These are phyloP conservation scores for Globisporangium parvum DNA, from an alignment of 352 stramenopile species.

Conservation along the genomic window DNA sequence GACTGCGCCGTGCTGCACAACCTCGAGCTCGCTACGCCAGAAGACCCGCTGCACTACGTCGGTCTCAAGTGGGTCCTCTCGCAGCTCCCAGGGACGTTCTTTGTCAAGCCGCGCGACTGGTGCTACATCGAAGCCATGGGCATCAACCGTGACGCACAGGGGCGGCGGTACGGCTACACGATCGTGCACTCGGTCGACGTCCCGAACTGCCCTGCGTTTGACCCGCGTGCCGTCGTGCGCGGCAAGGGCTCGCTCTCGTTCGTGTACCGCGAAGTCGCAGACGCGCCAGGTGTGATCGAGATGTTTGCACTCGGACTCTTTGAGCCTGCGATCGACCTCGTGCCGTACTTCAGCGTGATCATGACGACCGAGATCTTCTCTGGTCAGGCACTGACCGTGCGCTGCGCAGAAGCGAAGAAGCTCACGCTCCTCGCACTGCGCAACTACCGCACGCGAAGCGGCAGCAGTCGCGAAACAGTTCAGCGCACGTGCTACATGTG, in stretches of 20 bases:
- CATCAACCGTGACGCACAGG: constrained; percentile 25
- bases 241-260: constrained; percentile 23
- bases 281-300: constrained; percentile 27
- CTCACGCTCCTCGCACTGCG: constrained; percentile 32
- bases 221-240: constrained; percentile 21
- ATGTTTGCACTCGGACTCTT: constrained; percentile 41
- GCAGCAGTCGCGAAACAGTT: not conserved
- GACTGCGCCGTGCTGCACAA: constrained; percentile 37
- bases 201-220: constrained; percentile 33
- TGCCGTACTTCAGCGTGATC: constrained; percentile 21
- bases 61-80: constrained; percentile 47
- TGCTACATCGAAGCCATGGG: constrained; percentile 41
- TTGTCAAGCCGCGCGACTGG: constrained; percentile 25
- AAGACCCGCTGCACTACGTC: constrained; percentile 44
- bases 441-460: constrained; percentile 1
- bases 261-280: constrained; percentile 31
- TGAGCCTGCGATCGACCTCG: constrained; percentile 29
- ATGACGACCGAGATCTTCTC: constrained; percentile 32
- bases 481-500: constrained; percentile 16
- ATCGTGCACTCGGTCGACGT: constrained; percentile 43
- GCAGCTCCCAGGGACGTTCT: constrained; percentile 19
- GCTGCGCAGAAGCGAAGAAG: constrained; percentile 48
- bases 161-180: constrained; percentile 33
- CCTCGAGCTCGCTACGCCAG: constrained; percentile 27
- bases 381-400: constrained; percentile 26